A percentile compares a stretch with the other conserved stretches of the same genome.
phyloP scores from a whole-genome alignment of 495 filamentous ascomycete genomes.

The Acidomyces sp. region DNA sequence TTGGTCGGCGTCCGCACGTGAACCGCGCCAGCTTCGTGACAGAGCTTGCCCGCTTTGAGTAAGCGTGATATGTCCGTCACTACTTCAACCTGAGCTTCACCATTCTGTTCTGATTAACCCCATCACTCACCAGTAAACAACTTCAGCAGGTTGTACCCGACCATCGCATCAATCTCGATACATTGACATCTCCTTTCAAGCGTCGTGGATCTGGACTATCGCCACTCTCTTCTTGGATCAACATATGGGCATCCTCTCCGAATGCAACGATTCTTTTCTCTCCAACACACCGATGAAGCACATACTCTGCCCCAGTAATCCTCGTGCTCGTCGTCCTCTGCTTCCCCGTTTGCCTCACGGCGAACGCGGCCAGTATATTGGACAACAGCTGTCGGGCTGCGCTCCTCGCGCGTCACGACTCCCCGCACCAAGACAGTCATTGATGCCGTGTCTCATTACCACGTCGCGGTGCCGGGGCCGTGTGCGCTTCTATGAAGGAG shows the following conservation, averaged over 20 bases:
- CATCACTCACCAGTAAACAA: neutral
- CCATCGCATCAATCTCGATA: neutral
- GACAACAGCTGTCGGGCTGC: conserved; percentile 6
- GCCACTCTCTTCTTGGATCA: too few relatives aligned
- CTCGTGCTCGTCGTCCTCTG: conserved; percentile 7
- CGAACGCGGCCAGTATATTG: neutral
- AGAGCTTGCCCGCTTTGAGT: too few relatives aligned
- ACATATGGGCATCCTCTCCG: conserved; percentile 5
- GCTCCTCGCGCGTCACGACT: neutral
- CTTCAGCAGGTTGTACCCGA: neutral
- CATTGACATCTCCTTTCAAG: conserved; percentile 3
- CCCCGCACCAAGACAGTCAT: conserved; percentile 5
- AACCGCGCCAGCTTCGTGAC: too few relatives aligned
- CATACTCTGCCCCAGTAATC: conserved; percentile 18
- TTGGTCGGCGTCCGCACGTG: too few relatives aligned
- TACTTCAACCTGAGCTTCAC: too few relatives aligned
- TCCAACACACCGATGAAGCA: conserved; percentile 14
- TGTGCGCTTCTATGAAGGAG: neutral
- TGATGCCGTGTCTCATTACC: conserved; percentile 5
- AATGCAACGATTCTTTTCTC: conserved; percentile 5
- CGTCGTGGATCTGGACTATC: conserved; percentile 12
- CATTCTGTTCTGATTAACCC: too few relatives aligned
- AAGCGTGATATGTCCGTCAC: too few relatives aligned
- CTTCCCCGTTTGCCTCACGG: neutral
- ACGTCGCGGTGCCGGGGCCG: neutral